Conservation (phyloP, 192 early-diverging fungal genomes). For the Entomortierella beljakovae region DNA sequence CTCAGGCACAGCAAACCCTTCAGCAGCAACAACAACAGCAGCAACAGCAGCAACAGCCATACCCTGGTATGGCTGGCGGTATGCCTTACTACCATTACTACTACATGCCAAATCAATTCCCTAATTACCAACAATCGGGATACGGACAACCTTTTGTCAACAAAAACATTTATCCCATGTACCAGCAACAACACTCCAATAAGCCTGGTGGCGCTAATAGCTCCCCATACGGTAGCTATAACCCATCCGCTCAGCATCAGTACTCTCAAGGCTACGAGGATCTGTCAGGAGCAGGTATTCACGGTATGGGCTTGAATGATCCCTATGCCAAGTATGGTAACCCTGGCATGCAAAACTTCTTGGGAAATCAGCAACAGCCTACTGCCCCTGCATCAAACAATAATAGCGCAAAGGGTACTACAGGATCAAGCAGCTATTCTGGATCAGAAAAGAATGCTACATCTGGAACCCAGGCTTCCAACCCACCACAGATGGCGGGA, state of each 20-base stretch:
- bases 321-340: conserved; percentile 49
- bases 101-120: conserved; percentile 88
- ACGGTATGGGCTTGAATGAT: conserved; percentile 50
- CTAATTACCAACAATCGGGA: conserved; percentile 81
- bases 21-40: conserved; percentile 65
- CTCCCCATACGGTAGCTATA: conserved; percentile 56
- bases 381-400: conserved; percentile 30
- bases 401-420: conserved; percentile 25
- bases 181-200: conserved; percentile 60
- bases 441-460: conserved; percentile 28
- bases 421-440: conserved; percentile 41
- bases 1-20: conserved; percentile 59
- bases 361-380: conserved; percentile 51
- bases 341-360: conserved; percentile 50
- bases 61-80: conserved; percentile 61
- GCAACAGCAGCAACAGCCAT: conserved; percentile 66
- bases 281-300: conserved; percentile 44
- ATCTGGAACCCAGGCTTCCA: conserved; percentile 33
- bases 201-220: conserved; percentile 57
- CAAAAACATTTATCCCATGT: conserved; percentile 94
- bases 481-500: conserved; percentile 22
- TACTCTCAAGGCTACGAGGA: conserved; percentile 52
- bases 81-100: conserved; percentile 88
- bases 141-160: conserved; percentile 94
- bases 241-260: conserved; percentile 37